Evolutionary conservation across 306 rosid genomes (phyloP).

Genomic region (Hippophae rhamnoides): DNA sequence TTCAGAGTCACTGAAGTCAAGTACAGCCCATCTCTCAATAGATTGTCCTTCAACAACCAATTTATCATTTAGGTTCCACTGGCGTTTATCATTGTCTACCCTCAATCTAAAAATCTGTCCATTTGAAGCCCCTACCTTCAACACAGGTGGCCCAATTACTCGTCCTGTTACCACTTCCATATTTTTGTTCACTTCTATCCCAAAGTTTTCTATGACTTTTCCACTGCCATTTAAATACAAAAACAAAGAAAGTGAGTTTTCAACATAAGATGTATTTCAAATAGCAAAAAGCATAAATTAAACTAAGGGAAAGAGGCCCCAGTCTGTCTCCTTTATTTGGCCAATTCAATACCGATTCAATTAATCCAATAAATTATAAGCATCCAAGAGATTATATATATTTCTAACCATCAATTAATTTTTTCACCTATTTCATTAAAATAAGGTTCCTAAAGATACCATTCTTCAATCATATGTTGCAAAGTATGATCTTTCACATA

Average conservation of each 20-base stretch:
- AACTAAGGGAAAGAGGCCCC: not conserved
- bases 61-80: conserved; percentile 60
- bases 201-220: conserved; percentile 41
- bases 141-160: conserved; percentile 55
- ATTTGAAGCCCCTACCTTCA: conserved; percentile 43
- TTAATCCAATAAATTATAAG: no score
- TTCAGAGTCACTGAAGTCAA: conserved; percentile 37
- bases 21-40: conserved; percentile 47
- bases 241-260: not conserved
- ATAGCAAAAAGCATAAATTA: not conserved
- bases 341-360: no score
- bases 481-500: no score
- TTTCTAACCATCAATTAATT: no score
- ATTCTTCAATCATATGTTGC: no score
- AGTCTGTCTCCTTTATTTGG: no score
- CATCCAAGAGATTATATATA: no score
- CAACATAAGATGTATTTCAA: not conserved
- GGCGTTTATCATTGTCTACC: conserved; percentile 52
- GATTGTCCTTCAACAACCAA: conserved; percentile 52
- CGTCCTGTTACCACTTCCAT: conserved; percentile 56
- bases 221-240: conserved; percentile 36
- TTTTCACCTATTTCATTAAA: no score
- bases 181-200: conserved; percentile 39
- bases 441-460: no score
- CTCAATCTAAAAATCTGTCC: conserved; percentile 31